Evolutionary conservation across 768 basidiomycete species (phyloP).

Genomic region (Phylloporus sp.): DNA sequence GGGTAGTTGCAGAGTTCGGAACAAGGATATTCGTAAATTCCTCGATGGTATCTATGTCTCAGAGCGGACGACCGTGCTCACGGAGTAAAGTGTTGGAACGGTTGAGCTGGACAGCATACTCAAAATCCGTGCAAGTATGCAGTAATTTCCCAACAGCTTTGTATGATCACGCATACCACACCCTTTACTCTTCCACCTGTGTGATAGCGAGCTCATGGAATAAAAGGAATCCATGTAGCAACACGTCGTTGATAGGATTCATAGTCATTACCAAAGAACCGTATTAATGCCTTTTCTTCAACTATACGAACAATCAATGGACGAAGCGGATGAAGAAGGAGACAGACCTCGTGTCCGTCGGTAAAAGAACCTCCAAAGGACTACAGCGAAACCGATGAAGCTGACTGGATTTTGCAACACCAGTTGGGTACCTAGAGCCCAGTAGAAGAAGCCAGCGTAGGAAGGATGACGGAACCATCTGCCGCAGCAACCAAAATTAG

Average conservation of each 20-base stretch:
- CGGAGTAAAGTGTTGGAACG: slow-evolving; percentile 33
- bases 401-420: slow-evolving; percentile 83
- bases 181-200: slow-evolving; percentile 4
- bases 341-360: slow-evolving; percentile 70
- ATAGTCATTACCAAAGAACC: slow-evolving; percentile 91
- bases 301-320: slow-evolving; percentile 40
- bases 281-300: slow-evolving; percentile 75
- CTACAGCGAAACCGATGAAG: slow-evolving; percentile 56
- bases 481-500: neutral
- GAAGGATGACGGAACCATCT: slow-evolving; percentile 84
- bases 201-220: slow-evolving; percentile 43
- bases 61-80: slow-evolving; percentile 60
- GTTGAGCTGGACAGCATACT: slow-evolving; percentile 10
- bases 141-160: slow-evolving; percentile 18
- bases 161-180: slow-evolving; percentile 29
- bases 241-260: slow-evolving; percentile 69
- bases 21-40: slow-evolving; percentile 99
- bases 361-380: slow-evolving; percentile 88
- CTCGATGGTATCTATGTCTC: slow-evolving; percentile 93
- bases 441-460: slow-evolving; percentile 96
- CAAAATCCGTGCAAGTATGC: slow-evolving; percentile 19
- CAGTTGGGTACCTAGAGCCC: slow-evolving; percentile 93
- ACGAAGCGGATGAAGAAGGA: neutral
- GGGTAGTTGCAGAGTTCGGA: slow-evolving; percentile 92
- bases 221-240: slow-evolving; percentile 85